Base-by-base conservation (phyloP, 2,329 filamentous ascomycete species). In the Trichoderma koningiopsis region DNA sequence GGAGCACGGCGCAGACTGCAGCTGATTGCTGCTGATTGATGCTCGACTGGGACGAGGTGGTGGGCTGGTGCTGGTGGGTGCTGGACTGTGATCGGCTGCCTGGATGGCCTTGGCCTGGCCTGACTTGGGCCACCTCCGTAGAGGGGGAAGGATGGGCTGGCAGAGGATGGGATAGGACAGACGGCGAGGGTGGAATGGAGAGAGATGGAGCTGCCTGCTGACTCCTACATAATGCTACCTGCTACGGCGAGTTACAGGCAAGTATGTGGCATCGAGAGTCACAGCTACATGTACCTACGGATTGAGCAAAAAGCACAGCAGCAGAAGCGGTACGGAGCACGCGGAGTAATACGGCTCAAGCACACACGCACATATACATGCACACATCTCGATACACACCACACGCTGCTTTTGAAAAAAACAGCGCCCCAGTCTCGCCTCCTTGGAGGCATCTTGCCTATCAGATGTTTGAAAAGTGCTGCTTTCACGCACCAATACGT, bases 81-180 rank as follows among this genome's bases (percentile, higher is more conserved):
- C n/a, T 24, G 35, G 61, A 64, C 35, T 33, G 57, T 53, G 65
- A 68, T 68, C 56, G 65, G 65, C 65, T 68, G 65, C 65, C 65
- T 68, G 57, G 53, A 22, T 40, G 33, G 52, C 43, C 22, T 43
- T 47, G 61, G 61, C 35, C 62, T 57, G 52, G 22, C 55, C 37
- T 52, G 29, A 29, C 56, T 47, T 60, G 63, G 63, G 29, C 64
- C 65, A 60, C 43, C 65, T 68, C 65, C 43, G n/a, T 55, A 24
- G 6, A 29, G 31, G n/a, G 59, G 58, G 58, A 33, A 29, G 61
- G 61, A 65, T 65, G 62, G 62, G 52, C 22, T 57, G 62, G 29
- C 62, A 64, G 35, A 56, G 59, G 14, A 35, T 4, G 13, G 60
- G 43, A 63, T 27, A 31, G 61, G 61, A 64, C 49, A 55, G 22